Percentiles rank a stretch among this genome's conserved stretches.
Evolutionary conservation across 2,329 filamentous ascomycete species (phyloP).

Genomic region (Fusarium pininemorale): DNA sequence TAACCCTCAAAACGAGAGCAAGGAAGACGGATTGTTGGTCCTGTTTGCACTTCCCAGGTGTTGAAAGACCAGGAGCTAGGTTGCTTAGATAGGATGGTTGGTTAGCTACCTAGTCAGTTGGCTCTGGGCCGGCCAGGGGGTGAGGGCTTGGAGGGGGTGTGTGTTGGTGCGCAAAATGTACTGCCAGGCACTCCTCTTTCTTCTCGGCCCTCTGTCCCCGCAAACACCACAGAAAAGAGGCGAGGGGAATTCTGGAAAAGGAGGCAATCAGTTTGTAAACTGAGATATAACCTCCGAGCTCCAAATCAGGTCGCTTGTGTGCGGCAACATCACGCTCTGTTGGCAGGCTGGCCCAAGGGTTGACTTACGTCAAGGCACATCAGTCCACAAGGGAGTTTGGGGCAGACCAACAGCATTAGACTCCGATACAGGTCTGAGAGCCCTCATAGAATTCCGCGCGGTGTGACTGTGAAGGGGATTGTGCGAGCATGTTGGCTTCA

Average conservation of each 20-base stretch:
- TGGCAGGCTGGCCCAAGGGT: conserved; percentile 27
- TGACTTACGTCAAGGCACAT: conserved; percentile 44
- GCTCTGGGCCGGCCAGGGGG: conserved; percentile 38
- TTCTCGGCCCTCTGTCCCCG: conserved; percentile 37
- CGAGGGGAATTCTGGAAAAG: conserved; percentile 25
- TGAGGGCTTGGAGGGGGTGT: conserved; percentile 38
- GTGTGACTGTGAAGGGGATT: conserved; percentile 29
- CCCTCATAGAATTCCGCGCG: conserved; percentile 20
- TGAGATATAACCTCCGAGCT: conserved; percentile 38
- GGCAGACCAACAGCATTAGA: conserved; percentile 36
- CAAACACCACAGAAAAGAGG: conserved; percentile 38
- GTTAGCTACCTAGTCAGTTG: conserved; percentile 38
- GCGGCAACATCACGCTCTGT: conserved; percentile 38
- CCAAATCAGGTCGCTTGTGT: conserved; percentile 42
- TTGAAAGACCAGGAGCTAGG: conserved; percentile 36
- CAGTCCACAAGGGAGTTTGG: conserved; percentile 38
- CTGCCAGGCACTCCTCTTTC: conserved; percentile 37
- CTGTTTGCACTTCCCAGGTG: conserved; percentile 32
- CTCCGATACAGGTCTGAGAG: conserved; percentile 22
- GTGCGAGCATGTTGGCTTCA: conserved; percentile 28
- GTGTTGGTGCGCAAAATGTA: conserved; percentile 37
- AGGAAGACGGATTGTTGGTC: conserved; percentile 41
- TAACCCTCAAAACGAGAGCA: conserved; percentile 38
- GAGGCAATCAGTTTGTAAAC: conserved; percentile 33
- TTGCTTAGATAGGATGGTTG: conserved; percentile 40